A percentile compares a stretch with the other conserved stretches of the same genome.
Conservation (phyloP, 129 eudicot species). For the Helichrysum umbraculigerum region DNA sequence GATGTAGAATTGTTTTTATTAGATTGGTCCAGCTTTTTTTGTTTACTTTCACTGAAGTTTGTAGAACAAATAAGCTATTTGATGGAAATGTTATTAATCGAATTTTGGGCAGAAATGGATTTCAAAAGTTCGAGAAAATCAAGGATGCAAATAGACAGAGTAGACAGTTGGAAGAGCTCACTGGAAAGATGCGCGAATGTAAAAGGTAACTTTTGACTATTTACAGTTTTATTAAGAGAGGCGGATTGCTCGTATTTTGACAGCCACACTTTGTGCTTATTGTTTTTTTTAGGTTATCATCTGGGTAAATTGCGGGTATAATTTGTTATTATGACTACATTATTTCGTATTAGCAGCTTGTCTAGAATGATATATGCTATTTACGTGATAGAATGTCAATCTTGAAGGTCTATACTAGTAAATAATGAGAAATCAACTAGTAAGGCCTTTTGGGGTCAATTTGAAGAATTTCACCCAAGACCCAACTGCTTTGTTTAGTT, state of each 20-base stretch:
- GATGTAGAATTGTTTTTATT: too few species aligned
- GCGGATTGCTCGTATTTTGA: background rate
- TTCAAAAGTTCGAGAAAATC: slow-evolving; percentile 89
- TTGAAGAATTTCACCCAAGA: too few species aligned
- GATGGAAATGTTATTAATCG: slow-evolving; percentile 19
- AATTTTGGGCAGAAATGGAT: slow-evolving; percentile 71
- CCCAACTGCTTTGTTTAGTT: too few species aligned
- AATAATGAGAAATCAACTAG: too few species aligned
- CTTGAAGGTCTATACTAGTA: too few species aligned
- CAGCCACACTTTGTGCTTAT: slow-evolving; percentile 1
- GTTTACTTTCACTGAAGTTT: background rate
- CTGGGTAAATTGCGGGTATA: too few species aligned
- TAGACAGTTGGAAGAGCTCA: slow-evolving; percentile 97
- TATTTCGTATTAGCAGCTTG: too few species aligned
- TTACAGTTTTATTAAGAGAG: background rate
- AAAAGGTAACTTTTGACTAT: slow-evolving; percentile 60
- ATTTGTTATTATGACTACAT: too few species aligned
- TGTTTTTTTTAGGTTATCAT: background rate
- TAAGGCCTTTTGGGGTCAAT: too few species aligned
- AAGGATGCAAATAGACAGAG: slow-evolving; percentile 85
- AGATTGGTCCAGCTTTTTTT: background rate
- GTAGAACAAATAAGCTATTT: background rate
- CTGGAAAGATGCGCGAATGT: slow-evolving; percentile 93
- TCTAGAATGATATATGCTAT: too few species aligned
- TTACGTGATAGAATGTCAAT: too few species aligned